Base-by-base conservation (phyloP, 2,329 filamentous ascomycete genomes). In the Cadophora sp. region DNA sequence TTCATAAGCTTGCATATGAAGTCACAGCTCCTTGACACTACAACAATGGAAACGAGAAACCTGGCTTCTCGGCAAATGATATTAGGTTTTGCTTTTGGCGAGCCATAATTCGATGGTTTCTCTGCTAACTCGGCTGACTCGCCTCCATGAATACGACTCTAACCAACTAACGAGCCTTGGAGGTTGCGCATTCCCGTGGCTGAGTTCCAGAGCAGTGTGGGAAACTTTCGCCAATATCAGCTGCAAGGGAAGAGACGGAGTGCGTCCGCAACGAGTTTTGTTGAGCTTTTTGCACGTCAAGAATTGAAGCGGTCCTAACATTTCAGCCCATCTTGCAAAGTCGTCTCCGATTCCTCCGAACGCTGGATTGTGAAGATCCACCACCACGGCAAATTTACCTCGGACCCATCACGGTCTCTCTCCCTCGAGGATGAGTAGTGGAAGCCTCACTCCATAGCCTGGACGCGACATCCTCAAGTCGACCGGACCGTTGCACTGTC, bases 111-210 rank as follows among this genome's bases (percentile, higher is more conserved):
- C 37, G 62, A 68, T 40, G 59, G 65, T 46, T 67, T 40, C 19
- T 43, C 34, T 40, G 22, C 34, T 60, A 40, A 43, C 62, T 37
- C 29, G 51, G 61, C 64, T 64, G 66, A 68, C 68, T 70, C 65
- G 68, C 59, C 31, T 43, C 48, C 16, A n/a, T 50, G 46, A 50
- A 22, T 29, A 24, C 31, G 43, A 27, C 27, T 51, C 26, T 11
- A 29, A 22, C 56, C 61, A 62, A 61, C 24, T 48, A 29, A 31
- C 31, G 24, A 29, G 31, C 22, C 53, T 56, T 59, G 22, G 60
- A 58, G 56, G 26, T 51, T 68, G 66, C 66, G 66, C 64, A 71
- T 65, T 61, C 55, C 60, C 59, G 68, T 72, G 70, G 70, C 70
- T 68, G 70, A 70, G 70, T 67, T 70, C 66, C 68, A 67, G 67